These are phyloP conservation scores for Lenwebbia sp. DNA, from an alignment of 345 rosid species.

Conservation along the genomic window DNA sequence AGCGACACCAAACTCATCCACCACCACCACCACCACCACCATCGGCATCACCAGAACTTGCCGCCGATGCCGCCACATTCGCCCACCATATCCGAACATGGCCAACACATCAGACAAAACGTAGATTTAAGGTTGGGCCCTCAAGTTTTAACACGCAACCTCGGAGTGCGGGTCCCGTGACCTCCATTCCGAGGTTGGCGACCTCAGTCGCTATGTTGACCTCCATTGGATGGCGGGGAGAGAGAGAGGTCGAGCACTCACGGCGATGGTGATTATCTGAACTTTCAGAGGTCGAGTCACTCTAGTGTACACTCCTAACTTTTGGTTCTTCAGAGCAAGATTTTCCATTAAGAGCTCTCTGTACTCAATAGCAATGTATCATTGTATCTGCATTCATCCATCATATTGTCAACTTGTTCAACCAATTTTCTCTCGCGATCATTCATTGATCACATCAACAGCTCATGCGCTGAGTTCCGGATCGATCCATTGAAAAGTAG, in stretches of 20 bases:
- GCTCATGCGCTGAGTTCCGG: neutral
- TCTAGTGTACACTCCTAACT: neutral
- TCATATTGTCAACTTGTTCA: neutral
- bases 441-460: neutral
- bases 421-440: neutral
- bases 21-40: neutral
- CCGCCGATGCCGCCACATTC: accelerated
- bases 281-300: neutral
- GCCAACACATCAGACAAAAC: neutral
- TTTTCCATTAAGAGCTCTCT: neutral
- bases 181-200: too few relatives aligned
- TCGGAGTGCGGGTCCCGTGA: too few relatives aligned
- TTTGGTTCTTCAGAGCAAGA: neutral
- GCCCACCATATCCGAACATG: neutral
- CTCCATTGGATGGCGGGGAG: neutral
- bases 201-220: too few relatives aligned
- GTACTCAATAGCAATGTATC: neutral
- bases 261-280: neutral
- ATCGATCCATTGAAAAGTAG: neutral
- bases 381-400: neutral
- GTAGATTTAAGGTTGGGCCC: too few relatives aligned
- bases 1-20: neutral
- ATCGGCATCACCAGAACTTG: neutral
- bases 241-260: neutral
- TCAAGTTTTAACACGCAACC: too few relatives aligned